These are phyloP conservation scores for Ceratorhiza oryzae-sativae DNA, from an alignment of 1,284 basidiomycete genomes.

Conservation along the genomic window DNA sequence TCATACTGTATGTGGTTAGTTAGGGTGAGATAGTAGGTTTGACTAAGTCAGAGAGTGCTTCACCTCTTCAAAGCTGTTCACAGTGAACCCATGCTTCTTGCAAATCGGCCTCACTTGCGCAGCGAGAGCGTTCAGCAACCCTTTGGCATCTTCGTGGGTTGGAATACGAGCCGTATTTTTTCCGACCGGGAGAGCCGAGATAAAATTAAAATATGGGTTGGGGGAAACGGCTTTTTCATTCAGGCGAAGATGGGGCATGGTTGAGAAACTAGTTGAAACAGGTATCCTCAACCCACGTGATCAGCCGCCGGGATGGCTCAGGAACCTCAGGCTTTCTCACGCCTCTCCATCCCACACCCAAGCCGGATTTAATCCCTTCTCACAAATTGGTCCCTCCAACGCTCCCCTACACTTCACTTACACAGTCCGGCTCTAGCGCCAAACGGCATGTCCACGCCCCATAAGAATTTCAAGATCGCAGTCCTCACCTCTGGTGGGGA, in stretches of 20 bases:
- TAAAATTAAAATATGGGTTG: constrained; percentile 78
- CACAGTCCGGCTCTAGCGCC: background rate
- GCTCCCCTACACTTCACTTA: background rate
- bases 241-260: constrained; percentile 73
- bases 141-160: constrained; percentile 56
- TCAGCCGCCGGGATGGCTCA: background rate
- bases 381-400: background rate
- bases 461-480: constrained; percentile 78
- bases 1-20: constrained; percentile 26
- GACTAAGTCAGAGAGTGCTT: constrained; percentile 39
- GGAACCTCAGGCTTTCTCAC: constrained; percentile 4
- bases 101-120: constrained; percentile 82
- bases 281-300: constrained; percentile 23
- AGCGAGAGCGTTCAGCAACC: constrained; percentile 74
- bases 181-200: constrained; percentile 61
- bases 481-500: constrained; percentile 97
- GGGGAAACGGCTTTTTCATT: constrained; percentile 75
- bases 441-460: background rate
- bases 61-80: constrained; percentile 83
- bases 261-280: background rate
- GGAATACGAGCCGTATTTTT: constrained; percentile 46
- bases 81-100: constrained; percentile 73
- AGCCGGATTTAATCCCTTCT: background rate
- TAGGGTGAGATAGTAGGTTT: too few species aligned
- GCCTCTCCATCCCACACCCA: constrained; percentile 25